Base-by-base conservation (phyloP, 164 flowering plant genomes). In the Sedum album region DNA sequence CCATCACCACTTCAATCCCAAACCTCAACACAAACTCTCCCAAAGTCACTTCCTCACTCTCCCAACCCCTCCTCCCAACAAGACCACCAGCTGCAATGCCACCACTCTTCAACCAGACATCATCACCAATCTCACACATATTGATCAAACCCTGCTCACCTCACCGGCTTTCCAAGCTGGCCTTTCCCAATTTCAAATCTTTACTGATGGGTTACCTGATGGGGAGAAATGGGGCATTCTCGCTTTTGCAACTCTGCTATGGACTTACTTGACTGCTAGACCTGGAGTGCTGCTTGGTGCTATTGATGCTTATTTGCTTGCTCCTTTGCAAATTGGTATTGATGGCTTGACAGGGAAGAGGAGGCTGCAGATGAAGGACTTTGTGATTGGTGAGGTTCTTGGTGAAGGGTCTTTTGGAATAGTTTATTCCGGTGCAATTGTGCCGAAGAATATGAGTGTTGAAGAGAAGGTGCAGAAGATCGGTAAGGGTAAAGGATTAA, bases 391-490 rank as follows among this genome's bases (percentile, higher is more conserved):
- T 38, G 76, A 82, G 25, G 84, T 77, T 65, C 26, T 94, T 35
- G 99, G 99, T 0, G 99, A 94, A 81, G 97, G 99, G 53, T 84
- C 93, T 17, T 94, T 91, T 72, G 97, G 97, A 35, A 75, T 91
- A 68, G 99, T 94, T 60, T 94, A 90, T 76, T 81, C 88, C 18
- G 99, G 96, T 30, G 88, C 72, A 5, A 57, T 94, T 69, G 90
- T 91, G 49, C 99, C 99, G 0, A 88, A 85, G 78, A 81, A 83
- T 79, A 82, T 76, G 61, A 76, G 28, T 60, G 75, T 71, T 0
- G 90, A 89, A 28, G 84, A 78, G 71, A 82, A 15, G 53, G 73
- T 72, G 62, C 73, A 39, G 74, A 79, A 72, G 75, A 80, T 79
- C 66, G 81, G 83, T 21, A 70, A 73, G 51, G 80, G 82, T 39